phyloP scores from a whole-genome alignment of 345 rosid species.

The Carallia brachiata region DNA sequence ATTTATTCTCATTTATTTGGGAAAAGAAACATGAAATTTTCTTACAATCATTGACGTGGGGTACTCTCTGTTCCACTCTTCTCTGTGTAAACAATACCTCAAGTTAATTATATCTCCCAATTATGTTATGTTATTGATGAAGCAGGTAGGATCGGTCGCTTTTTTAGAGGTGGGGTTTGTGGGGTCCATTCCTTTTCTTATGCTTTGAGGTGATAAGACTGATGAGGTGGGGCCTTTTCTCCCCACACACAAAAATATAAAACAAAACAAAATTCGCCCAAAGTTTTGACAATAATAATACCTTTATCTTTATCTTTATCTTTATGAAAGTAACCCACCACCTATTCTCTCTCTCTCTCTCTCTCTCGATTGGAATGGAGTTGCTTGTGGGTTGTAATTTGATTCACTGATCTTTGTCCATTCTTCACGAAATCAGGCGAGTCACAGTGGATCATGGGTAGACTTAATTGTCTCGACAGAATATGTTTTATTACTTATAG shows the following conservation, averaged over 20 bases:
- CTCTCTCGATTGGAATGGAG: conserved; percentile 6
- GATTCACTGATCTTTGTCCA: not conserved
- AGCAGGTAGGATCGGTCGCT: conserved; percentile 50
- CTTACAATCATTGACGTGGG: conserved; percentile 51
- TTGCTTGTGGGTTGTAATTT: conserved; percentile 27
- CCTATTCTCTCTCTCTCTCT: conserved; percentile 29
- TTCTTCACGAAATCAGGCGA: conserved; percentile 14
- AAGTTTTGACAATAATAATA: conserved; percentile 28
- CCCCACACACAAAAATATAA: conserved; percentile 9
- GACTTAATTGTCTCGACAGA: no score
- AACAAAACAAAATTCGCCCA: conserved; percentile 15
- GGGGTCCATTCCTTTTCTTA: conserved; percentile 26
- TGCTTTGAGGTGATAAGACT: conserved; percentile 11
- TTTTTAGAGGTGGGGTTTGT: conserved; percentile 22
- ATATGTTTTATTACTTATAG: no score
- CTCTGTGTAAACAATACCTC: not conserved
- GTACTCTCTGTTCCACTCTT: not conserved
- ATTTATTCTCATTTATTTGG: not conserved
- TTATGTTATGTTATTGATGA: conserved; percentile 22
- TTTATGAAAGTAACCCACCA: conserved; percentile 54
- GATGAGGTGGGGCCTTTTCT: conserved; percentile 8
- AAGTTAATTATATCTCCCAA: not conserved
- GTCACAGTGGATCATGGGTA: not conserved
- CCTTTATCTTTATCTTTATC: conserved; percentile 25
- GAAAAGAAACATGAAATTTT: not conserved